Percentiles rank a stretch among this genome's conserved stretches.
Evolutionary conservation across 2,329 filamentous ascomycete species (phyloP).

Genomic region (Penicillium griseofulvum): DNA sequence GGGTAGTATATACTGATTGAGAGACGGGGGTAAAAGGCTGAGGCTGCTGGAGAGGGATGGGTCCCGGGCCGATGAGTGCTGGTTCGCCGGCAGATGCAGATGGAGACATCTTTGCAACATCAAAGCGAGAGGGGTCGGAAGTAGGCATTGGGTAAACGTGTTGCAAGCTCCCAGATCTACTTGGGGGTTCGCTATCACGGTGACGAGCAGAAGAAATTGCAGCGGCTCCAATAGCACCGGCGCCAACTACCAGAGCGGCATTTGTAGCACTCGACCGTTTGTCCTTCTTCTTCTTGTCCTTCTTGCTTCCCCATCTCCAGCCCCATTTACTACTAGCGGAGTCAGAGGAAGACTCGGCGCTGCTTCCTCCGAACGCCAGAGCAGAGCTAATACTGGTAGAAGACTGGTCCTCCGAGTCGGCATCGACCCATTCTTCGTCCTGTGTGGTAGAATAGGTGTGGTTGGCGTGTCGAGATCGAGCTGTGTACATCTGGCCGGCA

Average conservation of each 20-base stretch:
- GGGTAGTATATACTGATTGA: constrained; percentile 60
- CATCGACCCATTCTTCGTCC: constrained; percentile 56
- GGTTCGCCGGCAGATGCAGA: constrained; percentile 26
- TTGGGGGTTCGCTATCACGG: constrained; percentile 33
- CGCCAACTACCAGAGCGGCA: constrained; percentile 42
- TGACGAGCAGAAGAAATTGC: constrained; percentile 40
- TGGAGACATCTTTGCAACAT: constrained; percentile 46
- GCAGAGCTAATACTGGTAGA: constrained; percentile 55
- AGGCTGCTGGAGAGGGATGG: constrained; percentile 77
- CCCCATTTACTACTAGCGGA: constrained; percentile 58
- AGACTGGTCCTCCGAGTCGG: constrained; percentile 53
- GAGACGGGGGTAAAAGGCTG: constrained; percentile 74
- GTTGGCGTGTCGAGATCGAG: constrained; percentile 29
- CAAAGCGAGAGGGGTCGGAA: constrained; percentile 62
- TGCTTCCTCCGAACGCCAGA: constrained; percentile 61
- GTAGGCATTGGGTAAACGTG: constrained; percentile 66
- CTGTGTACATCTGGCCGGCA: constrained; percentile 34
- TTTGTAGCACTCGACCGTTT: constrained; percentile 27
- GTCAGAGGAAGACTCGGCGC: constrained; percentile 56
- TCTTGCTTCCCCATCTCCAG: constrained; percentile 58
- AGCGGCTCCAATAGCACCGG: constrained; percentile 44
- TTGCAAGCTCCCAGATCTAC: constrained; percentile 49
- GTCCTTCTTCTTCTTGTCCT: constrained; percentile 40
- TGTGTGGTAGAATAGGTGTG: constrained; percentile 37
- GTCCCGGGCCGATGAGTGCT: constrained; percentile 50